Evolutionary conservation across 495 filamentous ascomycete genomes (phyloP).

Genomic region (Sordaria brevicollis): DNA sequence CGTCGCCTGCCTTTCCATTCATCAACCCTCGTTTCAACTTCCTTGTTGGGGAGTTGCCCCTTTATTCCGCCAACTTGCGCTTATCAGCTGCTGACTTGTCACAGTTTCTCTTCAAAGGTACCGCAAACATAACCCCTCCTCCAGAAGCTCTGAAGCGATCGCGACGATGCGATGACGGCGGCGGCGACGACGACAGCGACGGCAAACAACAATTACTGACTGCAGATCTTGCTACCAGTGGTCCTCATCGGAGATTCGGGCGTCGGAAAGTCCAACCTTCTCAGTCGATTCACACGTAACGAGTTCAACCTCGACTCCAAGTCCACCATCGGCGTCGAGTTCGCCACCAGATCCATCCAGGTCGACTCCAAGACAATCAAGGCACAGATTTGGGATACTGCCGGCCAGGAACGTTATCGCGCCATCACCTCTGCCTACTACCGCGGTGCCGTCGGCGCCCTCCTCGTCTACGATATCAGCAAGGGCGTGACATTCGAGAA

Average conservation of each 20-base stretch:
- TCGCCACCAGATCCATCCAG: slow-evolving; percentile 96
- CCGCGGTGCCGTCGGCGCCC: slow-evolving; percentile 90
- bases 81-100: slow-evolving; percentile 20
- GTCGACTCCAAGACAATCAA: slow-evolving; percentile 99
- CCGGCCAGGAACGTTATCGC: slow-evolving; percentile 96
- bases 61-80: slow-evolving; percentile 8
- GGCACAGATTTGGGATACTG: slow-evolving; percentile 99
- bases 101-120: slow-evolving; percentile 99
- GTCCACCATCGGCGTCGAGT: slow-evolving; percentile 99
- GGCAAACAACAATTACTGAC: background rate
- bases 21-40: background rate
- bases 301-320: slow-evolving; percentile 99
- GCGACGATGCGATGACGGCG: background rate
- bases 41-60: background rate
- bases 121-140: slow-evolving; percentile 6
- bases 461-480: slow-evolving; percentile 98
- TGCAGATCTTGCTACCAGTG: slow-evolving; percentile 49
- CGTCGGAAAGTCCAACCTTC: slow-evolving; percentile 98
- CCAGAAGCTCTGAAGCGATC: background rate
- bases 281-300: slow-evolving; percentile 99
- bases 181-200: slow-evolving; percentile 6
- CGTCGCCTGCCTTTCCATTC: background rate
- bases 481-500: slow-evolving; percentile 99
- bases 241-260: slow-evolving; percentile 98
- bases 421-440: slow-evolving; percentile 99